A percentile compares a stretch with the other conserved stretches of the same genome.
These are phyloP conservation scores for Debaryomyces sp. DNA, from an alignment of 1,139 yeast genomes.

Conservation along the genomic window DNA sequence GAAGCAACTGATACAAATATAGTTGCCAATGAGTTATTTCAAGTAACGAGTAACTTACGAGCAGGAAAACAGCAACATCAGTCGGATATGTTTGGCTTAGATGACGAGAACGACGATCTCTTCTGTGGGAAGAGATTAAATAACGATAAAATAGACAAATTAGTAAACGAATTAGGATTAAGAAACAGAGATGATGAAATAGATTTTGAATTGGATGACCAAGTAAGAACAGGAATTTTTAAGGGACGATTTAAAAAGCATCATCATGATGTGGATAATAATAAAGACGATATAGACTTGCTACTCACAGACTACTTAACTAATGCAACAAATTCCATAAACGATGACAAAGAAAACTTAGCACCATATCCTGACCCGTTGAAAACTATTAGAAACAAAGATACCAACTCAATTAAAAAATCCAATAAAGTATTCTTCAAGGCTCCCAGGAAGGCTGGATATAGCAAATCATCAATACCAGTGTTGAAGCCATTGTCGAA, in stretches of 20 bases:
- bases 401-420: slow-evolving; percentile 24
- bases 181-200: slow-evolving; percentile 19
- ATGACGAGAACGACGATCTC: slow-evolving; percentile 20
- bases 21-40: slow-evolving; percentile 39
- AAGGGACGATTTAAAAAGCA: slow-evolving; percentile 37
- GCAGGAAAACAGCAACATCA: slow-evolving; percentile 10
- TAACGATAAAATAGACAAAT: slow-evolving; percentile 41
- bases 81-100: slow-evolving; percentile 12
- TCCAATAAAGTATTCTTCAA: slow-evolving; percentile 26
- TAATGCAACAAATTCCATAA: slow-evolving; percentile 5
- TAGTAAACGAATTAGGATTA: slow-evolving; percentile 30
- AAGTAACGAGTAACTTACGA: slow-evolving; percentile 37
- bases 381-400: slow-evolving; percentile 23
- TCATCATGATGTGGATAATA: slow-evolving; percentile 16
- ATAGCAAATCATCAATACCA: slow-evolving; percentile 26
- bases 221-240: slow-evolving; percentile 47
- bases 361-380: slow-evolving; percentile 32
- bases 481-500: slow-evolving; percentile 32
- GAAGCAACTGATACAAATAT: slow-evolving; percentile 16
- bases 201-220: slow-evolving; percentile 48
- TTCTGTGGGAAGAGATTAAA: slow-evolving; percentile 25
- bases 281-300: slow-evolving; percentile 30
- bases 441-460: slow-evolving; percentile 20
- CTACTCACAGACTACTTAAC: slow-evolving; percentile 31
- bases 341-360: slow-evolving; percentile 41